Conservation (phyloP, 23 red algal genomes). For the Gracilaria gracilis region DNA sequence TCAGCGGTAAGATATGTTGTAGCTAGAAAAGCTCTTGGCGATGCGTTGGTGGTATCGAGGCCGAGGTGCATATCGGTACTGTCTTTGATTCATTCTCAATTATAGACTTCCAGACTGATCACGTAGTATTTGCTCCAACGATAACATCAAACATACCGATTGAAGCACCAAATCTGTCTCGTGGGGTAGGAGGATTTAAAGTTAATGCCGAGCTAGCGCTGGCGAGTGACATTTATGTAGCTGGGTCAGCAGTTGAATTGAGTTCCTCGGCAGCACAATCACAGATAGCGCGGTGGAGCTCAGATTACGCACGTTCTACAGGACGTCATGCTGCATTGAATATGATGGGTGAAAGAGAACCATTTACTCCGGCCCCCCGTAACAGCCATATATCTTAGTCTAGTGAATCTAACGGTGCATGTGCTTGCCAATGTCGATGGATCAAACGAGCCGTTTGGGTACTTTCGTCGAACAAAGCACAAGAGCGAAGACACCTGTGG, state of each 20-base stretch:
- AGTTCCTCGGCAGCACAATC: slow-evolving; percentile 11
- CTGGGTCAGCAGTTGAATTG: slow-evolving; percentile 35
- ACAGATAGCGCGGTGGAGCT: slow-evolving; percentile 50
- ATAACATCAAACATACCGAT: slow-evolving; percentile 29
- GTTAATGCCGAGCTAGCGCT: slow-evolving; percentile 55
- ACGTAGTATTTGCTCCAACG: slow-evolving; percentile 65
- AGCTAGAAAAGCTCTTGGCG: slow-evolving; percentile 28
- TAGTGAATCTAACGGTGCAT: slow-evolving; percentile 46
- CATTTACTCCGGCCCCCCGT: slow-evolving; percentile 17
- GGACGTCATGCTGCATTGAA: slow-evolving; percentile 66
- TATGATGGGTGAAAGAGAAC: slow-evolving; percentile 59
- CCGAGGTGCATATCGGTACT: slow-evolving; percentile 66
- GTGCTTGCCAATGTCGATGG: slow-evolving; percentile 55
- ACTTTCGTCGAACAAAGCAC: slow-evolving; percentile 56
- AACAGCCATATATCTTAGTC: slow-evolving; percentile 21
- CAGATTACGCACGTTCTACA: slow-evolving; percentile 51
- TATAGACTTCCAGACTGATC: slow-evolving; percentile 69
- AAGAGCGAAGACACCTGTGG: slow-evolving; percentile 48
- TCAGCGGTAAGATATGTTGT: slow-evolving; percentile 60
- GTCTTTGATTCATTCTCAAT: slow-evolving; percentile 73
- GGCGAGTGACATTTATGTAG: slow-evolving; percentile 61
- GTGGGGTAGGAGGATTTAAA: slow-evolving; percentile 35
- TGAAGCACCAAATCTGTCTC: slow-evolving; percentile 30
- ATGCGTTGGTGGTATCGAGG: slow-evolving; percentile 26
- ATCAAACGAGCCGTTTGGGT: slow-evolving; percentile 62